Evolutionary conservation across 176 grass and related monocot genomes (phyloP), one percentile per base, ranked within the genome.

Genomic region (Eragrostis nindensis): DNA sequence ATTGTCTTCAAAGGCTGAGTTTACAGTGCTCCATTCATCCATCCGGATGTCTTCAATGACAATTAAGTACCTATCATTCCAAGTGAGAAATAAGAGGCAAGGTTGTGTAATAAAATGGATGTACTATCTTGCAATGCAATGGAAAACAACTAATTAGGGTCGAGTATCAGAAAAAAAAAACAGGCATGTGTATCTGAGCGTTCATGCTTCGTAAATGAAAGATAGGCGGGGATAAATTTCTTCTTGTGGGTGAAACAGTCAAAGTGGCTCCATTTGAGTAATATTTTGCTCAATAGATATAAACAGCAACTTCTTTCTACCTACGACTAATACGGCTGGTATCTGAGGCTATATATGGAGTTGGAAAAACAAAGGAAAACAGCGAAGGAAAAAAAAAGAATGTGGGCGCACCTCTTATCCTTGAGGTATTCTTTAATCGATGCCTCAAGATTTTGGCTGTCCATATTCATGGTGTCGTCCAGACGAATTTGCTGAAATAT

Each of bases 21-120:
- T 49, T 6, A 86, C 44, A 0, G 29, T 46, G 2, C 11, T 74
- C 77, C 77, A 68, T 12, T 80, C 69, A 43, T 80, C 77, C 77
- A 17, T 41, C 5, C 21, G 19, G 1, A 86, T 48, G 50, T 75
- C 84, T 80, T 86, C 77, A 0, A 86, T 80, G 14, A 86, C 49
- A 74, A 86, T 68, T 8, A 86, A 29, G 11, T 86, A 86, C 84
- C 77, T 86, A 74, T 25, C 2, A 80, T 21, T 19, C 14, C 26
- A 67, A 64, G 50, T 25, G 61, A 57, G n/a, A n/a, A 18, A 42
- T 40, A 30, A 56, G 18, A 47, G 18, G 0, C 18, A 24, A 40
- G 40, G 16, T 82, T 50, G 48, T 38, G 36, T n/a, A 66, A 8
- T 56, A 69, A 38, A 52, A 73, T 17, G 64, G 26, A 32, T n/a